phyloP scores from a whole-genome alignment of 345 rosid species.

The Eucalyptus viminalis region DNA sequence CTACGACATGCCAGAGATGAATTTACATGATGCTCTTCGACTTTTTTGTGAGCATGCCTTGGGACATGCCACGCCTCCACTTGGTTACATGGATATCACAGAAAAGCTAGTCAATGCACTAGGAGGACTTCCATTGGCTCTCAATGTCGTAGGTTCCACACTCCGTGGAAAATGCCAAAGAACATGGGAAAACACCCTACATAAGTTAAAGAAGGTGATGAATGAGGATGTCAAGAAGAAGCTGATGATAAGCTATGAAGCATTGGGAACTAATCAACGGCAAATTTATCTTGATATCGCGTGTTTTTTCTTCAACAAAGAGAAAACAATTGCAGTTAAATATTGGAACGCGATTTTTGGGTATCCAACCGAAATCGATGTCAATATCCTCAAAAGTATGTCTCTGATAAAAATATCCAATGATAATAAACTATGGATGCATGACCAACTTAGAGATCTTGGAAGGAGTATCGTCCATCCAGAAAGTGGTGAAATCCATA shows the following conservation, averaged over 20 bases:
- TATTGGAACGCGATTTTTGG: neutral
- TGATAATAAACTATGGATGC: too few relatives aligned
- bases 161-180: neutral
- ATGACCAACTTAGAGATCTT: too few relatives aligned
- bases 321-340: neutral
- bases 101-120: fast-evolving
- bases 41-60: neutral
- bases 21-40: neutral
- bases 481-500: too few relatives aligned
- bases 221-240: neutral
- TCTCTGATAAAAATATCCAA: neutral
- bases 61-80: neutral
- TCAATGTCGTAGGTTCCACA: neutral
- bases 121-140: neutral
- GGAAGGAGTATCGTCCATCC: too few relatives aligned
- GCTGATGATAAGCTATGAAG: neutral
- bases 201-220: neutral
- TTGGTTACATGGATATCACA: fast-evolving
- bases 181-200: fast-evolving
- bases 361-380: fast-evolving
- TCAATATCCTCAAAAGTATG: fast-evolving
- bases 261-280: fast-evolving
- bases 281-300: neutral
- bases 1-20: neutral
- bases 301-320: neutral